Evolutionary conservation across 139 green algal genomes (phyloP).

Genomic region (Edaphochlamys debaryana): DNA sequence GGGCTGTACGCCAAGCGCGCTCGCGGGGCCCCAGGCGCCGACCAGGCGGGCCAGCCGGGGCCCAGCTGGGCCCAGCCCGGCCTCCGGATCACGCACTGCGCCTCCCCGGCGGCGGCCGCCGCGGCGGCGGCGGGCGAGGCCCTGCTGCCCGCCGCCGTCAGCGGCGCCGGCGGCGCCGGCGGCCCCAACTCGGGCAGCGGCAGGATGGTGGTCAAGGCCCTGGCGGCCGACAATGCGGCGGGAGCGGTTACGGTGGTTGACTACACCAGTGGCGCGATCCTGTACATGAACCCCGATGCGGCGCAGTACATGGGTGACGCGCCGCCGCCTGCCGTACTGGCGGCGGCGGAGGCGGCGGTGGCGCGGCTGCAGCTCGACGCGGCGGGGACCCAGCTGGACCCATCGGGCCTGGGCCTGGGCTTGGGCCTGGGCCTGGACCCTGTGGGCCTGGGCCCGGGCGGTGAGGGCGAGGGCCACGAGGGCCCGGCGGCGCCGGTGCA

Average conservation of each 20-base stretch:
- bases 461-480: neutral
- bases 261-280: neutral
- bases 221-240: constrained; percentile 12
- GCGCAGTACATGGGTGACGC: constrained; percentile 20
- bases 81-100: constrained; percentile 17
- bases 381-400: neutral
- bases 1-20: neutral
- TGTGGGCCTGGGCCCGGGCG: too few species aligned
- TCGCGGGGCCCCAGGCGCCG: neutral
- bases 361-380: neutral
- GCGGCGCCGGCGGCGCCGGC: neutral
- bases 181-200: too few species aligned
- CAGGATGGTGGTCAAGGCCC: neutral
- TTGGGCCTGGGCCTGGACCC: too few species aligned
- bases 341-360: neutral
- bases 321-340: neutral
- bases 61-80: neutral
- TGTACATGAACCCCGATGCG: constrained; percentile 29
- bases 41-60: neutral
- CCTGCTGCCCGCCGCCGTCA: neutral
- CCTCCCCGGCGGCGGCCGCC: neutral
- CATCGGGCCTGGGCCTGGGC: too few species aligned
- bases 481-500: neutral
- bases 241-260: constrained; percentile 18
- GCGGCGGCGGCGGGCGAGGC: neutral